phyloP scores from a whole-genome alignment of 2,329 filamentous ascomycete species.

The Elsinoe arachidis region DNA sequence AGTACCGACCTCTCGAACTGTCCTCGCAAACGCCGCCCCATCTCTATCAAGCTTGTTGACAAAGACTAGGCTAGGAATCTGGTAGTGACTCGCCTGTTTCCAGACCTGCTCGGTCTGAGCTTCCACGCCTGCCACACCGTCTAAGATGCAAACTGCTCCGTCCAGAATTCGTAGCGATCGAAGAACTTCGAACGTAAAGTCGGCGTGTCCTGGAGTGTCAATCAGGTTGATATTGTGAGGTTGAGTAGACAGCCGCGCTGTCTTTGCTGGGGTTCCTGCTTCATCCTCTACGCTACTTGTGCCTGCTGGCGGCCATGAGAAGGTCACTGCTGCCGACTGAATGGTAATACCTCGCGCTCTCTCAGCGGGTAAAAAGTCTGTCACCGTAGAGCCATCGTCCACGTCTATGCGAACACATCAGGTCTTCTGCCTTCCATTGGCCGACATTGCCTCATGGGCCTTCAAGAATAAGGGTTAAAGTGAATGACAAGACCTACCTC shows the following conservation, averaged over 20 bases:
- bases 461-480: background rate
- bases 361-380: conserved; percentile 91
- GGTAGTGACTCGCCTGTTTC: conserved; percentile 77
- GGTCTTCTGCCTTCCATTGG: background rate
- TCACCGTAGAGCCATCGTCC: conserved; percentile 92
- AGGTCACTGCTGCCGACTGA: conserved; percentile 92
- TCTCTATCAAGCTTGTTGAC: conserved; percentile 81
- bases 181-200: conserved; percentile 95
- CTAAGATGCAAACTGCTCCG: conserved; percentile 84
- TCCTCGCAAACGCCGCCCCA: conserved; percentile 72
- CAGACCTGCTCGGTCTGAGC: conserved; percentile 96
- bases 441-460: background rate
- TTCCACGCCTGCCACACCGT: conserved; percentile 88
- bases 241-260: conserved; percentile 36
- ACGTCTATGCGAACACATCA: conserved; percentile 51
- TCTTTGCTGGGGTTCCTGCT: background rate
- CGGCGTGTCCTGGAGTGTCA: conserved; percentile 92
- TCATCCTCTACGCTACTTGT: conserved; percentile 17
- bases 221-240: conserved; percentile 79
- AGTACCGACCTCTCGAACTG: conserved; percentile 75
- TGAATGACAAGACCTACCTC: conserved; percentile 40
- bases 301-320: conserved; percentile 68
- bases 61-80: conserved; percentile 72
- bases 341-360: conserved; percentile 91
- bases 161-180: conserved; percentile 81